phyloP scores from a whole-genome alignment of 768 basidiomycete species.

The Panaeolus papilionaceus region DNA sequence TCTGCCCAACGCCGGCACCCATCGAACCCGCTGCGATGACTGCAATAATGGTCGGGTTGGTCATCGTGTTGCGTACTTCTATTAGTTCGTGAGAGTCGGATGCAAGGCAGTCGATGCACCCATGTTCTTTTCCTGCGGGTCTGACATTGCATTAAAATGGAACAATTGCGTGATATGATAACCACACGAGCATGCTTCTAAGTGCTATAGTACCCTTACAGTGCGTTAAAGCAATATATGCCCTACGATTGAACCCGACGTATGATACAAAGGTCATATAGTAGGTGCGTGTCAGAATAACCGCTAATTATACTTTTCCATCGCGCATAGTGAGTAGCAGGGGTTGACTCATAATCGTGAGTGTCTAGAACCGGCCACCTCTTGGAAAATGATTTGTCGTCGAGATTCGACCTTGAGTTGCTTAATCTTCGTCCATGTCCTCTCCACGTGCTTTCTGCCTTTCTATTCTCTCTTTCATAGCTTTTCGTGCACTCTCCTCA shows the following conservation, averaged over 20 bases:
- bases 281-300: not conserved
- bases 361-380: not conserved
- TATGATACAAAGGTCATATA: not conserved
- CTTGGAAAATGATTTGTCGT: too few relatives aligned
- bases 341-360: not conserved
- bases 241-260: not conserved
- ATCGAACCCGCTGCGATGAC: slow-evolving; percentile 64
- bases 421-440: slow-evolving; percentile 54
- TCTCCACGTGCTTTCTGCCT: slow-evolving; percentile 50
- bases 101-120: not conserved
- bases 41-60: slow-evolving; percentile 38
- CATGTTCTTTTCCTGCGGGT: not conserved
- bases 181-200: not conserved
- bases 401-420: not conserved
- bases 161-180: slow-evolving; percentile 5
- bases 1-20: slow-evolving; percentile 61
- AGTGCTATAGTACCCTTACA: not conserved
- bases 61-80: not conserved
- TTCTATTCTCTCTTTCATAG: slow-evolving; percentile 53
- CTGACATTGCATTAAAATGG: not conserved
- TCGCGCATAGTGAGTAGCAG: not conserved
- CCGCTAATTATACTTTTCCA: slow-evolving; percentile 14
- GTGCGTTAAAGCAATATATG: not conserved
- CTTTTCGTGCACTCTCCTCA: slow-evolving; percentile 48
- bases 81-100: slow-evolving; percentile 26